Evolutionary conservation across 306 rosid species (phyloP).

Genomic region (Dalbergia oliveri): DNA sequence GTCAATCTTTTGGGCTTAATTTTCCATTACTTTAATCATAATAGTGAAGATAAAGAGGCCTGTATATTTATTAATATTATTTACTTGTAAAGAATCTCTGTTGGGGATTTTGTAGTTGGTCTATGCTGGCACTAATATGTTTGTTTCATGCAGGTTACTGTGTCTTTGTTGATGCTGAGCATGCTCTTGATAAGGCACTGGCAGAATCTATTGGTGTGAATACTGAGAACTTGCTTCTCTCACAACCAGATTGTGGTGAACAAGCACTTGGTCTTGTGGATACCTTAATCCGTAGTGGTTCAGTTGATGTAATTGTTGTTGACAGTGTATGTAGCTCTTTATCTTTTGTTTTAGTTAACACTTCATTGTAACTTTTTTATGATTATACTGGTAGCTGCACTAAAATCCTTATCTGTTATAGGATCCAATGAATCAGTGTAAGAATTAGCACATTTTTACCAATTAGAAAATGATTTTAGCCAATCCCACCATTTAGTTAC

Average conservation of each 20-base stretch:
- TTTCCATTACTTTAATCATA: slow-evolving; percentile 3
- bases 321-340: slow-evolving; percentile 73
- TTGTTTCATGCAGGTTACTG: slow-evolving; percentile 68
- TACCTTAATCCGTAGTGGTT: slow-evolving; percentile 88
- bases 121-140: slow-evolving; percentile 29
- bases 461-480: slow-evolving; percentile 22
- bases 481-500: neutral
- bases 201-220: slow-evolving; percentile 89
- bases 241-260: slow-evolving; percentile 97
- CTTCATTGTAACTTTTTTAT: neutral
- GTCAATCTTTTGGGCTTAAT: neutral
- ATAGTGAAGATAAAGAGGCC: slow-evolving; percentile 8
- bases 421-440: neutral
- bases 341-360: slow-evolving; percentile 10
- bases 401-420: slow-evolving; percentile 9
- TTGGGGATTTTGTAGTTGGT: slow-evolving; percentile 17
- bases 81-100: neutral
- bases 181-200: slow-evolving; percentile 86
- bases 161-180: slow-evolving; percentile 93
- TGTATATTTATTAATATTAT: neutral
- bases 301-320: slow-evolving; percentile 94
- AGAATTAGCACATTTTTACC: slow-evolving; percentile 15
- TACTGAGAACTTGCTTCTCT: slow-evolving; percentile 76
- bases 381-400: slow-evolving; percentile 15
- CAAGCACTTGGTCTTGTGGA: slow-evolving; percentile 95